phyloP scores from a whole-genome alignment of 2,329 filamentous ascomycete species.

The Arthrobotrys sinensis region DNA sequence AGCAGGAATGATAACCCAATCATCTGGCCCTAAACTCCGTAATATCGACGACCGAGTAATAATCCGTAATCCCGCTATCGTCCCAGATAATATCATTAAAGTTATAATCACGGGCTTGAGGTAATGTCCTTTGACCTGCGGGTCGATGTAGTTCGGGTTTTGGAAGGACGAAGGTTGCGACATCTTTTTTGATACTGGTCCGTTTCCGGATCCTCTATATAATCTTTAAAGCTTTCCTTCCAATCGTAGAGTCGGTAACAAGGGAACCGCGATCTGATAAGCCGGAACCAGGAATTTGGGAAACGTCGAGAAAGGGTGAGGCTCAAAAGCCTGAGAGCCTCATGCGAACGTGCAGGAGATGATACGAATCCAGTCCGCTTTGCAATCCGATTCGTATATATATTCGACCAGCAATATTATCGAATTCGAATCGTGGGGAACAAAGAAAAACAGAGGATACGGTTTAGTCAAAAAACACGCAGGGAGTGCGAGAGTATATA shows the following conservation, averaged over 20 bases:
- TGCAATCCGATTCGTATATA: conserved; percentile 17
- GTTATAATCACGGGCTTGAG: conserved; percentile 57
- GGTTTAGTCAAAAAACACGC: conserved; percentile 4
- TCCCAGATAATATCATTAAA: conserved; percentile 57
- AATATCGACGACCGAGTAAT: conserved; percentile 58
- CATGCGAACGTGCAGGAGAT: conserved; percentile 12
- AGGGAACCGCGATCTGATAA: not conserved
- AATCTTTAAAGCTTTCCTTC: conserved; percentile 14
- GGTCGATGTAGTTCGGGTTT: conserved; percentile 50
- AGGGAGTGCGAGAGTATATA: conserved; percentile 50
- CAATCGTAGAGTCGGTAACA: conserved; percentile 8
- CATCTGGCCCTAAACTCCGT: conserved; percentile 49
- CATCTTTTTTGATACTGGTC: conserved; percentile 35
- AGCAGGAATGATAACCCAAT: conserved; percentile 58
- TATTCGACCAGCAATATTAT: conserved; percentile 49
- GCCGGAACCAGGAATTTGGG: not conserved
- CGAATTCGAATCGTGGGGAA: conserved; percentile 9
- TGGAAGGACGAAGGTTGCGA: conserved; percentile 49
- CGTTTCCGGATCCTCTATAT: not conserved
- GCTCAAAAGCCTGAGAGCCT: conserved; percentile 42
- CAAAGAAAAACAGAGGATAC: conserved; percentile 22
- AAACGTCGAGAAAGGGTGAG: conserved; percentile 29
- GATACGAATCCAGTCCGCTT: conserved; percentile 19
- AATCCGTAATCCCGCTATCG: conserved; percentile 55
- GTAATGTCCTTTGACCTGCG: conserved; percentile 57